Evolutionary conservation across 345 rosid species (phyloP).

Genomic region (Acer yangbiense): DNA sequence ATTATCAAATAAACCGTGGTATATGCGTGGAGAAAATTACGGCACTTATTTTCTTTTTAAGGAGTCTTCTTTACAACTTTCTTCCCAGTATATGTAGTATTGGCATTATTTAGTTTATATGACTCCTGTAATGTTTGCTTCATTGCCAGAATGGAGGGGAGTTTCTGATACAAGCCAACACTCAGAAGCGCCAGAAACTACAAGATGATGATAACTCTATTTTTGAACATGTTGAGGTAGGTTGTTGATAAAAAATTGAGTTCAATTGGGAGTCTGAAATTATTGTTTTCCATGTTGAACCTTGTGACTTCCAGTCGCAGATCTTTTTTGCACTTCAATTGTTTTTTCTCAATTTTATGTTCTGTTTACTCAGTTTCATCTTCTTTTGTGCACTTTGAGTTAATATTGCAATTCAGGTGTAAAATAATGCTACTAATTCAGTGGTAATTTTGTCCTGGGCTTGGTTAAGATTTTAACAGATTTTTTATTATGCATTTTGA

Average conservation of each 20-base stretch:
- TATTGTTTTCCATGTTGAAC: slow-evolving; percentile 10
- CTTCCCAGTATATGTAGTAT: background rate
- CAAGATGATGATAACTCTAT: slow-evolving; percentile 52
- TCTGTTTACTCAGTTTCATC: background rate
- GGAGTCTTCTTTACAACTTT: background rate
- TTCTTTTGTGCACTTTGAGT: background rate
- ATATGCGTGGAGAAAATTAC: background rate
- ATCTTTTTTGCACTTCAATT: background rate
- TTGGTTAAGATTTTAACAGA: background rate
- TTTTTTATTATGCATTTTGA: no score
- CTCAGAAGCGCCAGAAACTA: slow-evolving; percentile 77
- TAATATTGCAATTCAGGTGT: background rate
- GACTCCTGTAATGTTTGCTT: slow-evolving; percentile 10
- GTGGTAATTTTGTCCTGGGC: background rate
- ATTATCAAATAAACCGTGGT: background rate
- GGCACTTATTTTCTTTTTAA: background rate
- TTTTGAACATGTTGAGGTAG: slow-evolving; percentile 69
- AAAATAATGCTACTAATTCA: background rate
- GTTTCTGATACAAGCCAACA: slow-evolving; percentile 91
- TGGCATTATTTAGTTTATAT: background rate
- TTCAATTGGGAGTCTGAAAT: slow-evolving; percentile 8
- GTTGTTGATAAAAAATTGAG: slow-evolving; percentile 13
- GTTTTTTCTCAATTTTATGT: background rate
- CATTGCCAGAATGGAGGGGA: slow-evolving; percentile 72
- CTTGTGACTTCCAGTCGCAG: background rate